Base-by-base conservation (phyloP, 2,329 filamentous ascomycete genomes). In the Stemphylium lycopersici region DNA sequence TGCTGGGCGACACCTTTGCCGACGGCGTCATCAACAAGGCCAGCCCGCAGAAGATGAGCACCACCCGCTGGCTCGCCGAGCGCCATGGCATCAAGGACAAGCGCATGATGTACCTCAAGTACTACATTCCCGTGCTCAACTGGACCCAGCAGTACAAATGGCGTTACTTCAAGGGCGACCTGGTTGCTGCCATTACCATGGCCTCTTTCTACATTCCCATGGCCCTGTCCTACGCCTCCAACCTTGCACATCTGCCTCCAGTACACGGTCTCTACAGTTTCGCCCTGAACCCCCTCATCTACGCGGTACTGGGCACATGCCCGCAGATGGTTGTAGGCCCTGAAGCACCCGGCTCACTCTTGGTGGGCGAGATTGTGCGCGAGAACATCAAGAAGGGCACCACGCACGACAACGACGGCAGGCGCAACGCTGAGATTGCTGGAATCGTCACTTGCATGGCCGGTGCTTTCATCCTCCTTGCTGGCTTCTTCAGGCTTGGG, bases 191-290 rank as follows among this genome's bases (percentile, higher is more conserved):
- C 43, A 75, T 98, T 59, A 98, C 95, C n/a, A 89, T 99, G 79
- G 91, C 93, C n/a, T 96, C 93, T 22, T 95, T 99, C 79, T 99
- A 99, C 75, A 89, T 99, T 33, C 95, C 95, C 46, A 97, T 99
- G 93, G 90, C 92, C 0, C 84, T 99, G 12, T 98, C 95, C 0
- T 89, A 96, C 61, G 92, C 95, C 50, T 87, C 91, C 36, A 98
- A 98, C 70, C 86, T 99, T 37, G 92, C 90, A 5, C 95, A 98
- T 72, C 87, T 97, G 1, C 92, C 93, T 7, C 90, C 95, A 0
- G 93, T 98, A 67, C 93, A 96, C 69, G 95, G 95, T 0, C 83
- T 99, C 3, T 99, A 98, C 77, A 86, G 90, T 13, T 98, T 97
- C 72, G 90, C 96, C 58, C 91, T 98, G 79, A 93, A 93, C 55